Percentiles rank a stretch among this genome's conserved stretches.
Evolutionary conservation across 148 eudicot genomes (phyloP).

Genomic region (Gaultheria prostrata): DNA sequence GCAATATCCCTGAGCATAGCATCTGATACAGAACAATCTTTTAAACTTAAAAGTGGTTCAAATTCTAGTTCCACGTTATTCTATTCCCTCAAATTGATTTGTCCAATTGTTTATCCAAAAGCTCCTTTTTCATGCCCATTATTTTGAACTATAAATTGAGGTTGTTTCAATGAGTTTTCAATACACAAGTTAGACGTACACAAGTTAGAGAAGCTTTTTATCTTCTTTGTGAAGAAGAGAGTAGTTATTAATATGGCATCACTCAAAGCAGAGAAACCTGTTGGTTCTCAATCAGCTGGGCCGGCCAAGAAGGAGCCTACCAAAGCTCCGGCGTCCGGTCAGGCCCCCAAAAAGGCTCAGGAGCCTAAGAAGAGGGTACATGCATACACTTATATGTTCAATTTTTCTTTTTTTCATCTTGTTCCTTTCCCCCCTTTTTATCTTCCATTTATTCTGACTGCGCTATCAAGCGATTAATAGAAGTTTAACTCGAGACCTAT

Average conservation of each 20-base stretch:
- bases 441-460: neutral
- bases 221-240: neutral
- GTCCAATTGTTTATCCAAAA: no score
- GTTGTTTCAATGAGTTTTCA: neutral
- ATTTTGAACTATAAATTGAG: neutral
- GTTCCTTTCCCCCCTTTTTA: neutral
- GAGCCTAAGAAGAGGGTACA: conserved; percentile 39
- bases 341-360: conserved; percentile 26
- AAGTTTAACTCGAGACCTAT: neutral
- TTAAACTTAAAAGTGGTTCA: neutral
- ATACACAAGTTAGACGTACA: neutral
- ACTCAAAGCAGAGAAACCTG: conserved; percentile 39
- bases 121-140: neutral
- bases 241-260: conserved; percentile 29
- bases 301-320: conserved; percentile 32
- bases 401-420: neutral
- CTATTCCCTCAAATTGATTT: conserved; percentile 10
- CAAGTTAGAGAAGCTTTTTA: conserved; percentile 3
- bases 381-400: no score
- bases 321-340: conserved; percentile 30
- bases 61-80: neutral
- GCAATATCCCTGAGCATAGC: conserved; percentile 2
- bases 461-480: neutral
- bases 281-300: conserved; percentile 19
- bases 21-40: conserved; percentile 7